Evolutionary conservation across 2,329 filamentous ascomycete genomes (phyloP).

Genomic region (Xylariaceae sp.): DNA sequence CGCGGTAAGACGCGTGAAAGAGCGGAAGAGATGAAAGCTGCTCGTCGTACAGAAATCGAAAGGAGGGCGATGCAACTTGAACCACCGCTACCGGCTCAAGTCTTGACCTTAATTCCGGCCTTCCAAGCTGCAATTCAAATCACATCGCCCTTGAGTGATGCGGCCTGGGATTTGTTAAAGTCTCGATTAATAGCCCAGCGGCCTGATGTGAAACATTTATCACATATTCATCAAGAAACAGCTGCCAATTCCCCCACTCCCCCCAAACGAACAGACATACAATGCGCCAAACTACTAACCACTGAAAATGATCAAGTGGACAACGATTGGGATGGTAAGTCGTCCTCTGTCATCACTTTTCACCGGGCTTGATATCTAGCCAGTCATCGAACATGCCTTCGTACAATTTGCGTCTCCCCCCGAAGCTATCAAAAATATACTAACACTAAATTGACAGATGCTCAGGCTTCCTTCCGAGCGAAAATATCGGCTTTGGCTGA

Average conservation of each 20-base stretch:
- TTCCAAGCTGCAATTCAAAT: constrained; percentile 71
- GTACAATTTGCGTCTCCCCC: background rate
- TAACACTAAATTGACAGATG: constrained; percentile 33
- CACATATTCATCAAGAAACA: constrained; percentile 35
- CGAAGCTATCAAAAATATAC: background rate
- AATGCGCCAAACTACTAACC: constrained; percentile 27
- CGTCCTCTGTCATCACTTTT: background rate
- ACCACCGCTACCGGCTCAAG: constrained; percentile 56
- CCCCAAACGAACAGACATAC: constrained; percentile 28
- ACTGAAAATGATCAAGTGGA: constrained; percentile 55
- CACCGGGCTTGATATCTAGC: background rate
- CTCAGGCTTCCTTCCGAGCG: constrained; percentile 61
- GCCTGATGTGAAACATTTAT: constrained; percentile 55
- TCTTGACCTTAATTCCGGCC: constrained; percentile 64
- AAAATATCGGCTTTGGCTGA: constrained; percentile 63
- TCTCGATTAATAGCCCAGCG: constrained; percentile 62
- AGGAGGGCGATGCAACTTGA: constrained; percentile 59
- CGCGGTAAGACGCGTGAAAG: constrained; percentile 52
- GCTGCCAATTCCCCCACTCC: constrained; percentile 32
- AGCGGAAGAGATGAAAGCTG: constrained; percentile 57
- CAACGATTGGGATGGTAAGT: constrained; percentile 55
- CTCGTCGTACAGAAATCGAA: constrained; percentile 65
- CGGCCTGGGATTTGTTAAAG: constrained; percentile 63
- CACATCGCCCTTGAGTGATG: constrained; percentile 59
- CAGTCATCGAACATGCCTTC: background rate